Evolutionary conservation across 345 rosid genomes (phyloP).

Genomic region (Leavenworthia alabamica): DNA sequence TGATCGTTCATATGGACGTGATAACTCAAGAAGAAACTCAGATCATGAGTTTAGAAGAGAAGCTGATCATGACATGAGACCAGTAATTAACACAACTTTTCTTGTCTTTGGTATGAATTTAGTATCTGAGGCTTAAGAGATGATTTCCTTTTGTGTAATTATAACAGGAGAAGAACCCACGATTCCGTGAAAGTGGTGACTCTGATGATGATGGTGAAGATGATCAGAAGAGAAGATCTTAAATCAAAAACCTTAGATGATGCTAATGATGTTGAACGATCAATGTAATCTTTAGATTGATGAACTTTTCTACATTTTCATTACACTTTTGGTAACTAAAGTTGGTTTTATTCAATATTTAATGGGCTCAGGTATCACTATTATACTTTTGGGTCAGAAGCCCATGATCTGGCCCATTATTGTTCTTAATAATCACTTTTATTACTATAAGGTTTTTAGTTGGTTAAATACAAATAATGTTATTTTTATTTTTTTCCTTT

Average conservation of each 20-base stretch:
- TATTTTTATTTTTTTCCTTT: too few species aligned
- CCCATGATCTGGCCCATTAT: background rate
- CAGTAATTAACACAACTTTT: background rate
- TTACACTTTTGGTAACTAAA: background rate
- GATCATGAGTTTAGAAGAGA: slow-evolving; percentile 12
- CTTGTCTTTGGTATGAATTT: background rate
- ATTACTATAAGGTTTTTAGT: too few species aligned
- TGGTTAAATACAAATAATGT: too few species aligned
- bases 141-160: too few species aligned
- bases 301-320: slow-evolving; percentile 19
- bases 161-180: slow-evolving; percentile 99
- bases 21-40: too few species aligned
- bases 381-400: background rate
- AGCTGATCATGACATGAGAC: slow-evolving; percentile 31
- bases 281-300: slow-evolving; percentile 17
- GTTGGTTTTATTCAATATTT: background rate
- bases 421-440: too few species aligned
- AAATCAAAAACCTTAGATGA: slow-evolving; percentile 13
- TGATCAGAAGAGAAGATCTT: slow-evolving; percentile 49
- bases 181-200: slow-evolving; percentile 95
- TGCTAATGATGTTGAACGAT: slow-evolving; percentile 9
- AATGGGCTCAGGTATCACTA: background rate
- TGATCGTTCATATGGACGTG: too few species aligned
- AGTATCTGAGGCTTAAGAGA: background rate
- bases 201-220: too few species aligned